Percentiles rank a stretch among this genome's conserved stretches.
Evolutionary conservation across 2,329 filamentous ascomycete species (phyloP).

Genomic region (Microascus cirrosus): DNA sequence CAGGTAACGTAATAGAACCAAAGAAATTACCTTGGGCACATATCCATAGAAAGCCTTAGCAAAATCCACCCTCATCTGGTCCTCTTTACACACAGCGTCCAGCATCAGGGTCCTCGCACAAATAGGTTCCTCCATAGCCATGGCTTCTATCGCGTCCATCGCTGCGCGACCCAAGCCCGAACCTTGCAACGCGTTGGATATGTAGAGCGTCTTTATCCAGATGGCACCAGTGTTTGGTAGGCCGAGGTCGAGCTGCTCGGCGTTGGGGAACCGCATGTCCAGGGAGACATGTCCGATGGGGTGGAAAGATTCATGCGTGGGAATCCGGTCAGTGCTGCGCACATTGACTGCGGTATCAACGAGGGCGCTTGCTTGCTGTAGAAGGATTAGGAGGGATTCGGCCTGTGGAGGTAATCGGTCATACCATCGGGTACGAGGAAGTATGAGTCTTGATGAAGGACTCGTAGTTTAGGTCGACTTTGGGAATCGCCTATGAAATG

Average conservation of each 20-base stretch:
- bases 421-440: not conserved
- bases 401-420: too few relatives aligned
- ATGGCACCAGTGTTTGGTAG: conserved; percentile 11
- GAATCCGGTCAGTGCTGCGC: not conserved
- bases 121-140: conserved; percentile 14
- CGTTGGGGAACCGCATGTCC: conserved; percentile 6
- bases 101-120: conserved; percentile 13
- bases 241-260: conserved; percentile 7
- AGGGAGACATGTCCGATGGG: conserved; percentile 15
- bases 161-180: conserved; percentile 15
- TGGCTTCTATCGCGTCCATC: conserved; percentile 16
- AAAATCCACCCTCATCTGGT: conserved; percentile 4
- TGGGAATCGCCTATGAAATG: not conserved
- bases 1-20: not conserved
- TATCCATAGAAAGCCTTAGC: not conserved
- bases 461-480: not conserved
- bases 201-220: conserved; percentile 19
- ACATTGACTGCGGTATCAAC: not conserved
- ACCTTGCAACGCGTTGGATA: conserved; percentile 13
- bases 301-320: conserved; percentile 8
- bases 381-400: not conserved
- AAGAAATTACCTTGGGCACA: not conserved
- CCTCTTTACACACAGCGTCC: conserved; percentile 15
- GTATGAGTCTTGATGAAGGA: not conserved
- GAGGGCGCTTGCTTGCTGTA: conserved; percentile 4